These are phyloP conservation scores for Encephalitozoon hellem DNA, from an alignment of 371 early-diverging fungal species.

Conservation along the genomic window DNA sequence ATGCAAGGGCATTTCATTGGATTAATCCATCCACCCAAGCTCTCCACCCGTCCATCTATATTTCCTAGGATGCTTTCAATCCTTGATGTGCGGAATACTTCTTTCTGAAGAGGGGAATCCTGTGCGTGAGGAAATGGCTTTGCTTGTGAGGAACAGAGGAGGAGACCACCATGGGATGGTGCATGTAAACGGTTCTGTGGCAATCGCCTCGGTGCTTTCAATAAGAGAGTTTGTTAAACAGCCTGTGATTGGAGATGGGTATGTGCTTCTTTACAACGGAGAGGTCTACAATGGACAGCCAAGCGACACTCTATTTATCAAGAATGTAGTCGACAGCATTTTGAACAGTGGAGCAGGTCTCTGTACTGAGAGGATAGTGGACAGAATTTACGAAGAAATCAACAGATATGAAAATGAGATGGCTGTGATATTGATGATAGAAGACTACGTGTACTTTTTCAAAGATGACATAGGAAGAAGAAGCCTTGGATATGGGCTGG, in stretches of 20 bases:
- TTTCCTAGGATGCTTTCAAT: neutral
- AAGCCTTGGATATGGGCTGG: slow-evolving; percentile 33
- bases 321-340: neutral
- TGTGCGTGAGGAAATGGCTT: neutral
- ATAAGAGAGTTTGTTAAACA: slow-evolving; percentile 22
- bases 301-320: slow-evolving; percentile 45
- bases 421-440: slow-evolving; percentile 14
- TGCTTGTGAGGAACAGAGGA: slow-evolving; percentile 7
- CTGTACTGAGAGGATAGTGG: neutral
- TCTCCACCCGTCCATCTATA: neutral
- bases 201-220: slow-evolving; percentile 21
- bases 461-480: slow-evolving; percentile 53
- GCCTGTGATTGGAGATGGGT: slow-evolving; percentile 17
- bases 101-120: neutral
- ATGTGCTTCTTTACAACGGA: slow-evolving; percentile 45
- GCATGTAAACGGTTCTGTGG: too few species aligned
- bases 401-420: slow-evolving; percentile 40
- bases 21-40: neutral
- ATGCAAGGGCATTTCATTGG: neutral
- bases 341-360: neutral
- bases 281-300: slow-evolving; percentile 36
- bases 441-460: slow-evolving; percentile 25
- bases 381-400: slow-evolving; percentile 26
- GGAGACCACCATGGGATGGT: neutral
- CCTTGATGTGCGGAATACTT: slow-evolving; percentile 28